Evolutionary conservation across 768 basidiomycete genomes (phyloP).

Genomic region (Tricholoma saponaceum): DNA sequence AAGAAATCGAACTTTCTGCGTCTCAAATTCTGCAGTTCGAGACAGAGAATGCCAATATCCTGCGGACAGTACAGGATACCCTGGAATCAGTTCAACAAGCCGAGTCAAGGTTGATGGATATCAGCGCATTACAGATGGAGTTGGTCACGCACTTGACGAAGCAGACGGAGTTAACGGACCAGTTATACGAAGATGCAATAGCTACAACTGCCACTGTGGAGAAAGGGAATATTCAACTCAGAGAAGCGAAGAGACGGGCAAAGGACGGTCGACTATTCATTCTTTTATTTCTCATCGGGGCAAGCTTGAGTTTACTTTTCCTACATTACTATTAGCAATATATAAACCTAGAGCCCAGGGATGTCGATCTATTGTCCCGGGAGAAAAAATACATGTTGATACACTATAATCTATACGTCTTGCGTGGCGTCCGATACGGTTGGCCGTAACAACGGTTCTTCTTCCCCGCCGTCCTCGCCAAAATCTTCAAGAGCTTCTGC

Average conservation of each 20-base stretch:
- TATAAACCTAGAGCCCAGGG: background rate
- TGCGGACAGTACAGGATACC: constrained; percentile 80
- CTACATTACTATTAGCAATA: constrained; percentile 76
- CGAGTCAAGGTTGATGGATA: constrained; percentile 88
- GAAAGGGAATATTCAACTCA: constrained; percentile 87
- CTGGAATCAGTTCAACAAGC: constrained; percentile 89
- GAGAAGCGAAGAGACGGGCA: constrained; percentile 82
- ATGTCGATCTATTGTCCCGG: background rate
- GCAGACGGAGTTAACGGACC: constrained; percentile 91
- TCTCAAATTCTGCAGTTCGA: constrained; percentile 94
- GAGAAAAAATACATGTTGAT: background rate
- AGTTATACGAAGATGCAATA: constrained; percentile 92
- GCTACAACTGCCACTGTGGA: constrained; percentile 81
- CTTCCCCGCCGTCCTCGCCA: constrained; percentile 35
- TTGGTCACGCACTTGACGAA: constrained; percentile 81
- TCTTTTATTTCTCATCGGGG: constrained; percentile 87
- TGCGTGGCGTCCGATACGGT: constrained; percentile 3
- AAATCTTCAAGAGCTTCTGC: constrained; percentile 58
- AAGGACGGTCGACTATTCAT: constrained; percentile 88
- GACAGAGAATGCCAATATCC: constrained; percentile 82
- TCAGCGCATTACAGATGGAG: constrained; percentile 90
- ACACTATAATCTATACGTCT: background rate
- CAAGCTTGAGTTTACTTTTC: constrained; percentile 88
- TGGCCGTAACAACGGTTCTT: constrained; percentile 49
- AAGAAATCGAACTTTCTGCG: constrained; percentile 76